A percentile compares a stretch with the other conserved stretches of the same genome.
Conservation (phyloP, 108 stramenopile species). For the Aurantiochytrium sp. region DNA sequence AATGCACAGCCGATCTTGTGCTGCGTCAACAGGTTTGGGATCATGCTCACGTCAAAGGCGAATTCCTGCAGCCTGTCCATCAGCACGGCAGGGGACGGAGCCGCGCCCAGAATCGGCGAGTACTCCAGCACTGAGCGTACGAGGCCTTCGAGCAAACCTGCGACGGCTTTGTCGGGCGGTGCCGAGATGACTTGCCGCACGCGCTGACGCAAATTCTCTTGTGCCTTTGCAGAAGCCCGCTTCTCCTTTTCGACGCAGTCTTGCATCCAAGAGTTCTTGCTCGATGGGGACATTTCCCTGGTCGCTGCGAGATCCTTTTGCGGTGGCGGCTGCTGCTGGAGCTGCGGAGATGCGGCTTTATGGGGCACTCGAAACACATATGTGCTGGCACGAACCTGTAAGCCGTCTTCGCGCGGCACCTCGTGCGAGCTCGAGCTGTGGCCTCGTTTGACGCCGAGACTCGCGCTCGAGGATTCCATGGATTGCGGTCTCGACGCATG, state of each 20-base stretch:
- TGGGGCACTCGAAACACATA: too few relatives aligned
- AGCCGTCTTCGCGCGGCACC: too few relatives aligned
- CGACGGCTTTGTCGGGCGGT: not conserved
- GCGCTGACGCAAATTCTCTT: not conserved
- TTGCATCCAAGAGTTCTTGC: not conserved
- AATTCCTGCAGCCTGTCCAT: not conserved
- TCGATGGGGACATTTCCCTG: too few relatives aligned
- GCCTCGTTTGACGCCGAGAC: too few relatives aligned
- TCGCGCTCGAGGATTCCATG: too few relatives aligned
- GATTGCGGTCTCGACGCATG: not conserved
- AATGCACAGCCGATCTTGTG: not conserved
- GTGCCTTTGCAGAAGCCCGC: not conserved
- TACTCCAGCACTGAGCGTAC: not conserved
- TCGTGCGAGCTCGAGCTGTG: too few relatives aligned
- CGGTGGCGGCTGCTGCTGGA: not conserved
- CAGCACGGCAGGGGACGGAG: not conserved
- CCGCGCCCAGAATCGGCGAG: not conserved
- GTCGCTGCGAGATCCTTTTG: too few relatives aligned
- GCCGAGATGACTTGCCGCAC: not conserved
- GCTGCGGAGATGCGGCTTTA: too few relatives aligned
- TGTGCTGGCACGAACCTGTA: too few relatives aligned
- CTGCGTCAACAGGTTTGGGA: not conserved
- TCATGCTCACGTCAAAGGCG: not conserved
- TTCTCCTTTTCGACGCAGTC: not conserved
- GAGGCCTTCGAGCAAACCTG: not conserved